Conservation (phyloP, 2,329 filamentous ascomycete species). For the Lecanicillium sp. region DNA sequence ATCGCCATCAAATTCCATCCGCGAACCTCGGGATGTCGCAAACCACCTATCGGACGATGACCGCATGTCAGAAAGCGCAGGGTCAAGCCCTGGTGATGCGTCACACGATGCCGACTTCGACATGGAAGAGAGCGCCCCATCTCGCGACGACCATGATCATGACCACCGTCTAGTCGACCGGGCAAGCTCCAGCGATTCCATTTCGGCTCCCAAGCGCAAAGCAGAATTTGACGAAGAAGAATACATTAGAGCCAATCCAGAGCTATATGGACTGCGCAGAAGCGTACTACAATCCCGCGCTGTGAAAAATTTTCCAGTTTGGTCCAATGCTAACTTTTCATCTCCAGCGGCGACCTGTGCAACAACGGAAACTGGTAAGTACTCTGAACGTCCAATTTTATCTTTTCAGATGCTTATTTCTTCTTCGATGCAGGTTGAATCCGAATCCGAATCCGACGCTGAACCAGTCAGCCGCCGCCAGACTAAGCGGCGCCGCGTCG, state of each 20-base stretch:
- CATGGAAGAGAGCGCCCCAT: constrained; percentile 51
- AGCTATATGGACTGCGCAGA: constrained; percentile 86
- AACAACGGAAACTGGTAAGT: constrained; percentile 51
- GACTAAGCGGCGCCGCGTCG: constrained; percentile 61
- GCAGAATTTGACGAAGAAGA: constrained; percentile 63
- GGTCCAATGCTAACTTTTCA: constrained; percentile 22
- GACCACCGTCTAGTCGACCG: constrained; percentile 28
- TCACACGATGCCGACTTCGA: constrained; percentile 72
- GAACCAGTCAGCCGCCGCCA: constrained; percentile 48
- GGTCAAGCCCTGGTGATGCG: constrained; percentile 44
- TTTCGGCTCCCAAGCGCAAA: constrained; percentile 67
- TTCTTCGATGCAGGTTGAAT: constrained; percentile 34
- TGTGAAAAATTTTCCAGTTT: constrained; percentile 13
- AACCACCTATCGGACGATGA: constrained; percentile 30
- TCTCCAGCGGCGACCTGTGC: constrained; percentile 46
- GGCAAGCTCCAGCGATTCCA: constrained; percentile 65
- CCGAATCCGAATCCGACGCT: constrained; percentile 66
- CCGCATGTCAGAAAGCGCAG: constrained; percentile 36
- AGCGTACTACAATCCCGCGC: constrained; percentile 57
- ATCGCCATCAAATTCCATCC: constrained; percentile 31
- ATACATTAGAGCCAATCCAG: constrained; percentile 83
- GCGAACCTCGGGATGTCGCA: constrained; percentile 33
- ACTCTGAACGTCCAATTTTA: constrained; percentile 2
- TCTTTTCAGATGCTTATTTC: constrained; percentile 3
- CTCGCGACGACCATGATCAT: constrained; percentile 13